Conservation (phyloP, 495 filamentous ascomycete species). For the Annulohypoxylon bovei region DNA sequence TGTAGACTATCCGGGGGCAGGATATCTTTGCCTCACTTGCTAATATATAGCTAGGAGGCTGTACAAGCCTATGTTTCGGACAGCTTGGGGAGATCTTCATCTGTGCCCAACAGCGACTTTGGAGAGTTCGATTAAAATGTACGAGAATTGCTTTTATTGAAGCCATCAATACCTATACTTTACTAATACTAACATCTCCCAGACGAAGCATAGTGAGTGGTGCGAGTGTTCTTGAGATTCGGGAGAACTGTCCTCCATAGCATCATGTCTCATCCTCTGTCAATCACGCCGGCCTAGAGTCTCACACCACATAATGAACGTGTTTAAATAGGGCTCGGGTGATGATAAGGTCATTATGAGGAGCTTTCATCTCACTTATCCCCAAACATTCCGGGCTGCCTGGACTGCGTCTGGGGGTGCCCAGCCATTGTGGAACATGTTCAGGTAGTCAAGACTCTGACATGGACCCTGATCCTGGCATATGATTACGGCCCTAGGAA, state of each 20-base stretch:
- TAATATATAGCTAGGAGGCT: slow-evolving; percentile 35
- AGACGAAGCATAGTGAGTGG: background rate
- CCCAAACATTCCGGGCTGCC: background rate
- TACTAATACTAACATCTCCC: background rate
- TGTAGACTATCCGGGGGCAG: background rate
- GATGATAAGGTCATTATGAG: background rate
- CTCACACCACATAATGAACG: background rate
- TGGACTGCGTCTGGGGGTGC: background rate
- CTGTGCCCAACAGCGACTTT: slow-evolving; percentile 44
- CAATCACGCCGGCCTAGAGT: no score
- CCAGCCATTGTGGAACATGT: background rate
- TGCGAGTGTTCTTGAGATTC: background rate
- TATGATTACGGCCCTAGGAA: background rate
- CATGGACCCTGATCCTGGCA: background rate
- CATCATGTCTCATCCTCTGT: background rate
- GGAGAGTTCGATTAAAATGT: slow-evolving; percentile 35
- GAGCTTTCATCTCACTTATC: background rate
- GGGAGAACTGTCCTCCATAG: no score
- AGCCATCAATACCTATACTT: background rate
- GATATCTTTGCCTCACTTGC: background rate
- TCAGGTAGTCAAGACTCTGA: background rate
- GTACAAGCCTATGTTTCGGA: slow-evolving; percentile 46
- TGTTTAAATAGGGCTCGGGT: background rate
- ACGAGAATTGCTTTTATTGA: background rate
- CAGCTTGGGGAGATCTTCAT: slow-evolving; percentile 44